A percentile compares a stretch with the other conserved stretches of the same genome.
Evolutionary conservation across 495 filamentous ascomycete genomes (phyloP).

Genomic region (Durotheca rogersii): DNA sequence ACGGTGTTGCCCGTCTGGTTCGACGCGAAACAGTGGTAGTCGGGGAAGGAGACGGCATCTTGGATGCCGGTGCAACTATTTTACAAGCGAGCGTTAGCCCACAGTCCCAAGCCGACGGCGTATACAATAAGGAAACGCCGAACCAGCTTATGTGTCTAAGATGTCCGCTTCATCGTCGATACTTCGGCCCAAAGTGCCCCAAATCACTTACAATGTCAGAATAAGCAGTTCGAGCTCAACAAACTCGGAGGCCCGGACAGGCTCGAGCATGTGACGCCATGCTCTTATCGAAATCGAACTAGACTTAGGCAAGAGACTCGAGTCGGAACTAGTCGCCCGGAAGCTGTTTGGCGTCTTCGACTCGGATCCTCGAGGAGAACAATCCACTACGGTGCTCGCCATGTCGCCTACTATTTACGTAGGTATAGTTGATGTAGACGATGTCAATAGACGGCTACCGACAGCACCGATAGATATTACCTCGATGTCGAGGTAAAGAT

Average conservation of each 20-base stretch:
- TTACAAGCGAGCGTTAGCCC: conserved; percentile 15
- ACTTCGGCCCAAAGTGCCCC: too few species aligned
- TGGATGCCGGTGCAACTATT: conserved; percentile 47
- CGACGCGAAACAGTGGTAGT: conserved; percentile 64
- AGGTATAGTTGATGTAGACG: too few species aligned
- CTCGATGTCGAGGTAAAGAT: not conserved
- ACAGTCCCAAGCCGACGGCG: not conserved
- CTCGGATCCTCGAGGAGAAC: conserved; percentile 6
- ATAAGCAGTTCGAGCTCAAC: conserved; percentile 46
- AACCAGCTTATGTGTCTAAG: too few species aligned
- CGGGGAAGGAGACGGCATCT: conserved; percentile 62
- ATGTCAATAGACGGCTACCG: not conserved
- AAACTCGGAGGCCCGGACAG: conserved; percentile 39
- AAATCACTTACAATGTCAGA: conserved; percentile 43
- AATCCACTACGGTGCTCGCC: too few species aligned
- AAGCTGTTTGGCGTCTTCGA: conserved; percentile 9
- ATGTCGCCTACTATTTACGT: too few species aligned
- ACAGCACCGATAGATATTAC: not conserved
- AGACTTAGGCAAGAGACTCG: conserved; percentile 3
- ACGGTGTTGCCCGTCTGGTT: conserved; percentile 69
- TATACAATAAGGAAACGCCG: not conserved
- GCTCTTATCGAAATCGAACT: conserved; percentile 25
- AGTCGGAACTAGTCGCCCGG: not conserved
- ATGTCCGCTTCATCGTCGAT: not conserved
- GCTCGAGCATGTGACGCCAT: conserved; percentile 41